These are phyloP conservation scores for Phytophthora fragariaefolia DNA, from an alignment of 352 stramenopile genomes.

Conservation along the genomic window DNA sequence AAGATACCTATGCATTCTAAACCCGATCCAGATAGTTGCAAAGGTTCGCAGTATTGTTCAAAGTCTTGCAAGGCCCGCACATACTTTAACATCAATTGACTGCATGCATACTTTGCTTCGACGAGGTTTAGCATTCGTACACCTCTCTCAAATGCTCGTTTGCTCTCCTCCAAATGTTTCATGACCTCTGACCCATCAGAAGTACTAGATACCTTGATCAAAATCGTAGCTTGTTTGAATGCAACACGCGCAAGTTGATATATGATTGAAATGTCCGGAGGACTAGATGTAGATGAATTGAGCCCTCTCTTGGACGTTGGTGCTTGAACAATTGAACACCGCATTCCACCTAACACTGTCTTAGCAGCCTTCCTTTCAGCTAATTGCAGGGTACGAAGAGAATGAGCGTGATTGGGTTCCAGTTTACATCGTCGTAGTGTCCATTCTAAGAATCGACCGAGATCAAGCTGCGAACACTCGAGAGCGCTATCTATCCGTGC, in stretches of 20 bases:
- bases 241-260: constrained; percentile 40
- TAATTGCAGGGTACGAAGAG: constrained; percentile 17
- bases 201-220: constrained; percentile 25
- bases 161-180: constrained; percentile 25
- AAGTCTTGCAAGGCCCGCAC: constrained; percentile 14
- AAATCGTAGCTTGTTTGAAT: constrained; percentile 38
- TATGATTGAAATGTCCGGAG: constrained; percentile 28
- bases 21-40: background rate
- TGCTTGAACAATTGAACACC: constrained; percentile 8
- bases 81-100: constrained; percentile 30
- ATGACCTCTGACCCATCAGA: background rate
- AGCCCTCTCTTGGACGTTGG: background rate
- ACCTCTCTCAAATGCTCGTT: constrained; percentile 26
- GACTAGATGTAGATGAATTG: background rate
- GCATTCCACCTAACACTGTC: constrained; percentile 20
- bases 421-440: constrained; percentile 40
- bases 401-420: constrained; percentile 14
- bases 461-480: constrained; percentile 25
- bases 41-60: background rate
- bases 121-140: constrained; percentile 25
- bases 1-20: constrained; percentile 25
- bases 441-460: constrained; percentile 43
- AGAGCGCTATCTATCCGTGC: constrained; percentile 30
- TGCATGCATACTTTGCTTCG: constrained; percentile 22
- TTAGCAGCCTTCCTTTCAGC: constrained; percentile 35